phyloP scores from a whole-genome alignment of 805 yeast species.

The Candida odintsovae region DNA sequence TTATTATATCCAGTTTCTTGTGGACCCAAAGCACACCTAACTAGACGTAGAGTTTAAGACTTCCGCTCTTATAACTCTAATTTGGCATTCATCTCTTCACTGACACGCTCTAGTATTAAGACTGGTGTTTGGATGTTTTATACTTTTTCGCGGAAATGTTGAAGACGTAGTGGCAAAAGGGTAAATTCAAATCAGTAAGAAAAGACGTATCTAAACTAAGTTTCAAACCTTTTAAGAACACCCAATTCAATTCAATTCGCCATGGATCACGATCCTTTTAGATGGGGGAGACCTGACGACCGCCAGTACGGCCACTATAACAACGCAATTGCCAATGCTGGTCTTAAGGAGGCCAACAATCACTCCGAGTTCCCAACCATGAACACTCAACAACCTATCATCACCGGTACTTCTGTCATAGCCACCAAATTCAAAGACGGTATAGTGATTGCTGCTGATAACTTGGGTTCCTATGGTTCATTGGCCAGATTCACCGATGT shows the following conservation, averaged over 20 bases:
- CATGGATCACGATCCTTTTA: conserved; percentile 93
- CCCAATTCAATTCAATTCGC: conserved; percentile 1
- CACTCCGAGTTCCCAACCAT: conserved; percentile 54
- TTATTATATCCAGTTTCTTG: too few relatives aligned
- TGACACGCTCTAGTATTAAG: too few relatives aligned
- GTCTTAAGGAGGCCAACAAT: conserved; percentile 6
- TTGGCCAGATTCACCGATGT: conserved; percentile 78
- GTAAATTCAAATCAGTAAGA: background rate
- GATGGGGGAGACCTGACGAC: conserved; percentile 94
- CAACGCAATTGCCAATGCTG: conserved; percentile 63
- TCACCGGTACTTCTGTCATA: conserved; percentile 94
- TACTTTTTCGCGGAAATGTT: background rate
- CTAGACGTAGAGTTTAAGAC: too few relatives aligned
- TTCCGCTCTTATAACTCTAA: too few relatives aligned
- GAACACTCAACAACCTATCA: conserved; percentile 91
- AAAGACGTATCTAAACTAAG: background rate
- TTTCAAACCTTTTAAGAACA: background rate
- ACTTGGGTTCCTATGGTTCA: conserved; percentile 90
- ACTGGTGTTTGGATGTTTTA: background rate
- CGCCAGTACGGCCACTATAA: conserved; percentile 79
- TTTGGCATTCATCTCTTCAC: too few relatives aligned
- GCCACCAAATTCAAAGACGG: conserved; percentile 90
- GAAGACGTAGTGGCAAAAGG: background rate
- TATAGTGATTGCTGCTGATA: conserved; percentile 91
- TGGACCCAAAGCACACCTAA: too few relatives aligned